phyloP scores from a whole-genome alignment of 768 basidiomycete species.

The Exidia glandulosa region DNA sequence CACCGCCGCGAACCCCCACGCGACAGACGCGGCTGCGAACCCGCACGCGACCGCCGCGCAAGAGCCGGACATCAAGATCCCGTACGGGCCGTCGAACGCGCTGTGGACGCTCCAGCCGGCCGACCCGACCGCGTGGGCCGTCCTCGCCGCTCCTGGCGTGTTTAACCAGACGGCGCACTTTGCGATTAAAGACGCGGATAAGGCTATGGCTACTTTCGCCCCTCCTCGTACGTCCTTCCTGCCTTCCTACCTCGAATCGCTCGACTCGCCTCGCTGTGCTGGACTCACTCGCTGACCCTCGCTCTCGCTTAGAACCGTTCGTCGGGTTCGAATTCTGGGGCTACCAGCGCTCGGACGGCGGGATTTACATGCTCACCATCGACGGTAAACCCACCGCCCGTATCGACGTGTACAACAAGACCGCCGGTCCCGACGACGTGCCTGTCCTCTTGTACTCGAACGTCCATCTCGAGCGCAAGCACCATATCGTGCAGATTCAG shows the following conservation, averaged over 20 bases:
- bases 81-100: neutral
- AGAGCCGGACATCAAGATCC: neutral
- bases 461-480: neutral
- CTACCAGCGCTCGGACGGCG: slow-evolving; percentile 5
- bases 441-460: slow-evolving; percentile 1
- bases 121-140: neutral
- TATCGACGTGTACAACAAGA: slow-evolving; percentile 2
- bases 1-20: neutral
- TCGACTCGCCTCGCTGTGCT: neutral
- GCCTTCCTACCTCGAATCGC: neutral
- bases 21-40: neutral
- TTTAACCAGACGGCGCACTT: neutral
- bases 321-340: slow-evolving; percentile 2
- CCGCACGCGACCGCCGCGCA: neutral
- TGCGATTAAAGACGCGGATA: neutral
- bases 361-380: neutral
- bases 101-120: neutral
- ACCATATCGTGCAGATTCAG: neutral
- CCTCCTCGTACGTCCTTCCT: neutral
- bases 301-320: neutral
- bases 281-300: neutral
- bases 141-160: neutral
- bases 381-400: neutral
- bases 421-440: neutral
- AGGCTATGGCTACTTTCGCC: neutral